These are phyloP conservation scores for Eragrostis curvula DNA, from an alignment of 176 grass and related monocot genomes.

Conservation along the genomic window DNA sequence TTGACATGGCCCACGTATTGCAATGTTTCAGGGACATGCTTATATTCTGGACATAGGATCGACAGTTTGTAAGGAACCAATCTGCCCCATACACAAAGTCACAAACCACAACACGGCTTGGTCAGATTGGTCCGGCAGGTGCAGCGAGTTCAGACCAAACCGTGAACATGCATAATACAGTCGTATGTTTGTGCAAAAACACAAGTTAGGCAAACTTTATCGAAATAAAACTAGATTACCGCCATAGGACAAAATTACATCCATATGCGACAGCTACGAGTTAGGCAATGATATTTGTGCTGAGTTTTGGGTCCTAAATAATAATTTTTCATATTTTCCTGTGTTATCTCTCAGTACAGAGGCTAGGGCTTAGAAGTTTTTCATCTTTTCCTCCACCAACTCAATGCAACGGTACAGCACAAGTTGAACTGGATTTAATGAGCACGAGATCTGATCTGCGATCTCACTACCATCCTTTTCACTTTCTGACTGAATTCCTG, in stretches of 20 bases:
- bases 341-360: background rate
- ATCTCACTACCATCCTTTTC: constrained; percentile 47
- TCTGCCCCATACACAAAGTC: too few relatives aligned
- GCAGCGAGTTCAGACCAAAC: too few relatives aligned
- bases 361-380: constrained; percentile 35
- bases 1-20: too few relatives aligned
- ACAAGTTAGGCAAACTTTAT: too few relatives aligned
- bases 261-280: background rate
- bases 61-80: too few relatives aligned
- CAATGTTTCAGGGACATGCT: too few relatives aligned
- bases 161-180: too few relatives aligned
- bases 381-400: constrained; percentile 74
- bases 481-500: constrained; percentile 49
- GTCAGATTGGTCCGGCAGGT: too few relatives aligned
- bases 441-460: constrained; percentile 52
- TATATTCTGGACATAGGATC: too few relatives aligned
- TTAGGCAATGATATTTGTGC: background rate
- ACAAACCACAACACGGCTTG: too few relatives aligned
- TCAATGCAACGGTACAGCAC: constrained; percentile 84
- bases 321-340: background rate
- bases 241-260: background rate
- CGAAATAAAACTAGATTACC: background rate
- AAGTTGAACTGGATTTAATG: constrained; percentile 74
- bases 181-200: too few relatives aligned
- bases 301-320: background rate